Base-by-base conservation (phyloP, 805 yeast species). In the Nematodospora valgi region DNA sequence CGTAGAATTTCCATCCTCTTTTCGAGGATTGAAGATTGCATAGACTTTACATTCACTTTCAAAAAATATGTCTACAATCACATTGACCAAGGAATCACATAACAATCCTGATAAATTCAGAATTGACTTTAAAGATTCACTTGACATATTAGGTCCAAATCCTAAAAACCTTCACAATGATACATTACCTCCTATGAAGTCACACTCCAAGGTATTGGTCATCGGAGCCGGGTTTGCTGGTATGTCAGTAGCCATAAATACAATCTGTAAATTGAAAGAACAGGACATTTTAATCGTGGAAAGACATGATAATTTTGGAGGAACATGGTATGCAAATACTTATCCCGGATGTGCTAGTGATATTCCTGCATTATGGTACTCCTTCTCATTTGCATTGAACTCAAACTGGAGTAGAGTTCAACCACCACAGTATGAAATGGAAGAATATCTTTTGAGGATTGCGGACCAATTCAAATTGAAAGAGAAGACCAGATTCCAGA, bases 291-390 rank as follows among this genome's bases (percentile, higher is more conserved):
- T n/a, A 5, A 47, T 64, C 9, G 60, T 64, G 33, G 71, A 64
- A 35, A 62, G 59, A 36, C 68, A 63, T 40, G 51, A 48, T 30
- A 44, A 58, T 27, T 60, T 62, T 44, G 70, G 71, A n/a, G 70
- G 71, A 9, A 64, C 70, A 16, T 64, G 71, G 71, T 64, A 58
- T 47, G 69, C 70, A 14, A 64, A 64, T 41, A 60, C 69, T 5
- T 64, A 64, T 38, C 71, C 71, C 2, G 70, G 70, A 2, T 60
- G 69, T 44, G 69, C 70, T 14, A 54, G 59, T 15, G 71, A 64
- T 46, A 60, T 64, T 30, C n/a, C n/a, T n/a, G n/a, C n/a, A n/a
- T n/a, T n/a, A n/a, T 64, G 67, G 68, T 64, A 64, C 41, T 57
- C 64, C n/a, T 51, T 52, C 26, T 57, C 23, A 21, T 21, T 21